Evolutionary conservation across 768 basidiomycete genomes (phyloP).

Genomic region (Phlebiopsis gigantea): DNA sequence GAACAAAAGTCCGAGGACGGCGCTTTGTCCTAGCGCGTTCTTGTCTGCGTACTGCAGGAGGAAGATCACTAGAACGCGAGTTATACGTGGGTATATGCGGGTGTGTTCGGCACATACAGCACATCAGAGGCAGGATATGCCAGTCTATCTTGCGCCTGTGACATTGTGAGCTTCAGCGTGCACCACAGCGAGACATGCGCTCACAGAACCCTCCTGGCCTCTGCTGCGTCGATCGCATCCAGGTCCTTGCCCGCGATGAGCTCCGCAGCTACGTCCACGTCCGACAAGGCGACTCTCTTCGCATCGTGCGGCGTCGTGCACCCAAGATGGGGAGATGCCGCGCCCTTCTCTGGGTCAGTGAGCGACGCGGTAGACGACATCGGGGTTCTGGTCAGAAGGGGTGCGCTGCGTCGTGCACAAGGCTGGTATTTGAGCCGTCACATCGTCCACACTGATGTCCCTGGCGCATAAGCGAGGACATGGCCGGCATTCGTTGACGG

Average conservation of each 20-base stretch:
- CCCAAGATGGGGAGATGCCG: background rate
- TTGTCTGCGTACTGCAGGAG: constrained; percentile 44
- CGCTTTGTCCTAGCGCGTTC: constrained; percentile 64
- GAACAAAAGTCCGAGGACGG: constrained; percentile 64
- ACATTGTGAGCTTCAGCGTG: background rate
- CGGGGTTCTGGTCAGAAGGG: background rate
- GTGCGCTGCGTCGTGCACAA: background rate
- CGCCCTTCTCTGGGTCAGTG: background rate
- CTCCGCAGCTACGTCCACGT: constrained; percentile 55
- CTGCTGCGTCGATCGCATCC: constrained; percentile 37
- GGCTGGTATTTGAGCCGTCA: background rate
- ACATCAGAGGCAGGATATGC: constrained; percentile 78
- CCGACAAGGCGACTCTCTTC: constrained; percentile 26
- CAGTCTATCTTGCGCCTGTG: constrained; percentile 57
- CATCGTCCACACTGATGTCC: background rate
- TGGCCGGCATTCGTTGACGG: background rate
- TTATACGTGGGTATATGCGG: background rate
- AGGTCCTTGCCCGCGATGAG: constrained; percentile 40
- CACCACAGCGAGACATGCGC: constrained; percentile 10
- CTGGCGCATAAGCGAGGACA: background rate
- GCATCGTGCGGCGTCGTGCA: constrained; percentile 1
- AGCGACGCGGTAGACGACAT: constrained; percentile 3
- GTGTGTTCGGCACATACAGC: constrained; percentile 42
- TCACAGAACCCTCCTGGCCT: constrained; percentile 48
- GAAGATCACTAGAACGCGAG: constrained; percentile 46